phyloP scores from a whole-genome alignment of 768 basidiomycete species.

The Leccinum disarticulatum region DNA sequence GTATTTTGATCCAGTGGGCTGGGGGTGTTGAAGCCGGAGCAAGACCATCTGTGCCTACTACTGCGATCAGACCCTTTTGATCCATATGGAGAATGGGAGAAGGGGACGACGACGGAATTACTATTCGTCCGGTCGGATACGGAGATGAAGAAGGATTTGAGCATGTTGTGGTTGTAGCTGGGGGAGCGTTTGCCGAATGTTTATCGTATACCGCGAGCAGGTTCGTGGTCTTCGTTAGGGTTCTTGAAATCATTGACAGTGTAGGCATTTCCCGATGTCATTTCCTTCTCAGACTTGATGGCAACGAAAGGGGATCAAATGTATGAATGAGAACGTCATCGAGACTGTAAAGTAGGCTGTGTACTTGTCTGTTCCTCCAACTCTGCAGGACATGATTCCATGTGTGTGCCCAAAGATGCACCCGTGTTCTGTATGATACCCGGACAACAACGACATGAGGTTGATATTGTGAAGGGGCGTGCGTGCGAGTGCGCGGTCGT shows the following conservation, averaged over 20 bases:
- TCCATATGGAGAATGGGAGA: conserved; percentile 28
- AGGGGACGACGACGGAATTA: conserved; percentile 26
- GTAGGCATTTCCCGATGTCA: background rate
- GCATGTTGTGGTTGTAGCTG: conserved; percentile 26
- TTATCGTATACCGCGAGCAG: background rate
- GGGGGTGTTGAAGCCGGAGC: conserved; percentile 21
- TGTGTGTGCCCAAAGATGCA: background rate
- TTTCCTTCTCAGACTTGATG: background rate
- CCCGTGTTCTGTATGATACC: background rate
- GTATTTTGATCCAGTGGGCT: conserved; percentile 32
- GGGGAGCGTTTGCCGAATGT: no score
- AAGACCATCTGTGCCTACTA: conserved; percentile 31
- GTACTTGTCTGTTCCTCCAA: background rate
- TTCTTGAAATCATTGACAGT: background rate
- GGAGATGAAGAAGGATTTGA: conserved; percentile 18
- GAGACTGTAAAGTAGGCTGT: background rate
- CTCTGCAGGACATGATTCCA: background rate
- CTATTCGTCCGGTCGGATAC: conserved; percentile 22
- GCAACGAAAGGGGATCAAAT: background rate
- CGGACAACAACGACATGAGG: background rate
- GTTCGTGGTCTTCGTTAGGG: background rate
- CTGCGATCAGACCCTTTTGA: conserved; percentile 31
- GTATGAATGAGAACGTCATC: background rate
- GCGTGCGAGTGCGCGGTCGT: no score
- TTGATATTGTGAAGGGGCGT: background rate